A percentile compares a stretch with the other conserved stretches of the same genome.
These are phyloP conservation scores for Paramarasmius palmivorus DNA, from an alignment of 1,284 basidiomycete species.

Conservation along the genomic window DNA sequence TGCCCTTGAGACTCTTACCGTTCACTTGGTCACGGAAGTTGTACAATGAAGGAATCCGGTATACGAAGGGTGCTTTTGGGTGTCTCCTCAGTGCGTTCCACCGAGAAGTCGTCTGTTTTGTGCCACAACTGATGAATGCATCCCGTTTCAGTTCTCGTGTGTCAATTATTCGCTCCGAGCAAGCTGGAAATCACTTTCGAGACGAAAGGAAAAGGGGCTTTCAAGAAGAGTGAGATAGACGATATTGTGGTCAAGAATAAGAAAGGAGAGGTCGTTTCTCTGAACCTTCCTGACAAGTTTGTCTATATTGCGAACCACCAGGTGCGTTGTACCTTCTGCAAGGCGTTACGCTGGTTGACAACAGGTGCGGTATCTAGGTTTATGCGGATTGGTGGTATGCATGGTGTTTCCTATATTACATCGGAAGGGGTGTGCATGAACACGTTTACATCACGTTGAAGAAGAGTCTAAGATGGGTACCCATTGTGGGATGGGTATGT, in stretches of 20 bases:
- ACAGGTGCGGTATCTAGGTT: conserved; percentile 45
- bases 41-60: conserved; percentile 71
- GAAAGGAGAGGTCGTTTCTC: conserved; percentile 54
- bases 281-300: conserved; percentile 77
- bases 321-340: conserved; percentile 38
- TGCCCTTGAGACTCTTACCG: conserved; percentile 62
- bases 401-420: conserved; percentile 85
- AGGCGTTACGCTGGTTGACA: conserved; percentile 5
- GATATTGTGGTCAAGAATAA: conserved; percentile 55
- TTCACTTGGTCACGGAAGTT: conserved; percentile 46
- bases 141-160: conserved; percentile 63
- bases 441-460: conserved; percentile 90
- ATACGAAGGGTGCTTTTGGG: conserved; percentile 84
- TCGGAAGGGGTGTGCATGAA: conserved; percentile 58
- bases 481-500: conserved; percentile 85
- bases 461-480: conserved; percentile 85
- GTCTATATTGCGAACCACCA: conserved; percentile 85
- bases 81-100: conserved; percentile 63
- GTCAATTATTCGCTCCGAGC: conserved; percentile 82
- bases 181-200: conserved; percentile 77
- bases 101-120: conserved; percentile 3
- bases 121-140: conserved; percentile 14
- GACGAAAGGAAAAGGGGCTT: conserved; percentile 59
- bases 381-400: conserved; percentile 94
- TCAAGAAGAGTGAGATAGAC: conserved; percentile 59